Evolutionary conservation across 192 early-diverging fungal genomes (phyloP).

Genomic region (Phycomyces blakesleeanus): DNA sequence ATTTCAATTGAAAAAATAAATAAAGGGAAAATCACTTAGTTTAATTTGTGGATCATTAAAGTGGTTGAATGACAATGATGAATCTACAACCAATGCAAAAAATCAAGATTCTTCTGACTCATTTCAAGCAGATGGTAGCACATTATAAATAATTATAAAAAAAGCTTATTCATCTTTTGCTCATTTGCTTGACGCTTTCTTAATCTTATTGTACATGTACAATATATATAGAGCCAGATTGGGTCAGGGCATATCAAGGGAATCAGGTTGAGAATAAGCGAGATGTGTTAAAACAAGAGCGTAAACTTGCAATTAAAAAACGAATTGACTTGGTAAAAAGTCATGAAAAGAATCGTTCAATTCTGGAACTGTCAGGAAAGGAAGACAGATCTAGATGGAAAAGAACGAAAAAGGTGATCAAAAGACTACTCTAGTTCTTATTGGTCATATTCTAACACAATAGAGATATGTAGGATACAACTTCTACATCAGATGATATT

Average conservation of each 20-base stretch:
- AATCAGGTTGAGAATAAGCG: slow-evolving; percentile 11
- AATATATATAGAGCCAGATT: slow-evolving; percentile 44
- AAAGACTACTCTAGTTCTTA: too few relatives aligned
- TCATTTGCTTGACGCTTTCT: not conserved
- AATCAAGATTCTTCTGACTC: not conserved
- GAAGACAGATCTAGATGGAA: slow-evolving; percentile 3
- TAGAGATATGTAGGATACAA: too few relatives aligned
- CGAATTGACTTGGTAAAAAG: slow-evolving; percentile 31
- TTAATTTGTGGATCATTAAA: slow-evolving; percentile 80
- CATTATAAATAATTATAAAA: not conserved
- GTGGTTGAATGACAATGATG: slow-evolving; percentile 68
- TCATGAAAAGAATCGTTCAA: slow-evolving; percentile 13
- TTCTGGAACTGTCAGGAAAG: slow-evolving; percentile 4
- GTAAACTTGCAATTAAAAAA: slow-evolving; percentile 19
- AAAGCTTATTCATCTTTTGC: not conserved
- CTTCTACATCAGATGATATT: not conserved
- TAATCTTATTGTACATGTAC: too few relatives aligned
- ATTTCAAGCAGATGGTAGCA: not conserved
- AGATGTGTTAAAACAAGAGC: not conserved
- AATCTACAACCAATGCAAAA: not conserved
- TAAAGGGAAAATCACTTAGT: slow-evolving; percentile 82
- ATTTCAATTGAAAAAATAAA: not conserved
- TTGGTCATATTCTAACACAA: too few relatives aligned
- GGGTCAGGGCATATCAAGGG: slow-evolving; percentile 37
- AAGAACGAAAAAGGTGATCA: slow-evolving; percentile 17